Evolutionary conservation across 441 rosid genomes (phyloP).

Genomic region (Breynia disticha): DNA sequence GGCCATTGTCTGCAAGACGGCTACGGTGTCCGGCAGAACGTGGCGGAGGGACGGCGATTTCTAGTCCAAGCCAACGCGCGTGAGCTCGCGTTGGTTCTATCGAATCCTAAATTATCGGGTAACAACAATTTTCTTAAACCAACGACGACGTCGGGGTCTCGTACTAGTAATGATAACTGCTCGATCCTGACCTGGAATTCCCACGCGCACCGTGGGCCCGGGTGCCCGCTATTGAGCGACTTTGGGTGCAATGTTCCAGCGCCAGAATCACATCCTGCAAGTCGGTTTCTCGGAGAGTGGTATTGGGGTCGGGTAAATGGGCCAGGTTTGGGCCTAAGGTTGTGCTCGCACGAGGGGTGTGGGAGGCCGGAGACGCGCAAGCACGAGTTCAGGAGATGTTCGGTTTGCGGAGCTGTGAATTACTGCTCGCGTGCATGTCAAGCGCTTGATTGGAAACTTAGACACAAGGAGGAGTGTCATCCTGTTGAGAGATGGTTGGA

Average conservation of each 20-base stretch:
- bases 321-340: slow-evolving; percentile 46
- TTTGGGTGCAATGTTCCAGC: slow-evolving; percentile 92
- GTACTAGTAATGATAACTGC: no score
- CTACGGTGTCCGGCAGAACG: slow-evolving; percentile 56
- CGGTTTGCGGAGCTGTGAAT: slow-evolving; percentile 84
- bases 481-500: slow-evolving; percentile 64
- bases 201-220: slow-evolving; percentile 23
- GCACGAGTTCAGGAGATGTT: slow-evolving; percentile 85
- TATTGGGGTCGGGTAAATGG: slow-evolving; percentile 29
- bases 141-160: no score
- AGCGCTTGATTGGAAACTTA: slow-evolving; percentile 86
- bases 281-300: slow-evolving; percentile 64
- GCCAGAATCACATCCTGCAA: slow-evolving; percentile 74
- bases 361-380: slow-evolving; percentile 87
- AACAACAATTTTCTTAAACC: no score
- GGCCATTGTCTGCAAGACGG: slow-evolving; percentile 94
- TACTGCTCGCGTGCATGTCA: slow-evolving; percentile 96
- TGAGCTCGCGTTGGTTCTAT: slow-evolving; percentile 66
- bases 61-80: slow-evolving; percentile 73
- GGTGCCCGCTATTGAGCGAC: slow-evolving; percentile 72
- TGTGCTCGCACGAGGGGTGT: slow-evolving; percentile 79
- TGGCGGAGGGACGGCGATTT: slow-evolving; percentile 55
- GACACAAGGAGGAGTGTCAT: slow-evolving; percentile 68
- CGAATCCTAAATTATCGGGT: slow-evolving; percentile 16
- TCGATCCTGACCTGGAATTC: slow-evolving; percentile 53